Conservation (phyloP, 1,139 yeast species). For the Yamadazyma epiphylla region DNA sequence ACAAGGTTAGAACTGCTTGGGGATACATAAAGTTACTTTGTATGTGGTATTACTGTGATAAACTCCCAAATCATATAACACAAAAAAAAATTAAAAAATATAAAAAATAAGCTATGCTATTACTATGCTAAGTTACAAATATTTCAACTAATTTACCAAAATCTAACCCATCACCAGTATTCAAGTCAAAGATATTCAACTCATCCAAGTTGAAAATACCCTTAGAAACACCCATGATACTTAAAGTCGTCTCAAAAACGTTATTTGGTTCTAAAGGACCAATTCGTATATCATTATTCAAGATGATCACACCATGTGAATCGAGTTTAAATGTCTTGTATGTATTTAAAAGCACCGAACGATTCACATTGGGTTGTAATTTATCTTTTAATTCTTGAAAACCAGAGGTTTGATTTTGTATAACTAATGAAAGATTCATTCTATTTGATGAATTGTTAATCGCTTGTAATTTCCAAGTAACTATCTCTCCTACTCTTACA, state of each 20-base stretch:
- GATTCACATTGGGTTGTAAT: slow-evolving; percentile 14
- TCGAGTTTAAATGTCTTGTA: slow-evolving; percentile 36
- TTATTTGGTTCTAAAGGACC: slow-evolving; percentile 62
- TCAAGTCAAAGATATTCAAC: slow-evolving; percentile 57
- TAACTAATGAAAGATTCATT: slow-evolving; percentile 42
- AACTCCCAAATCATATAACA: no score
- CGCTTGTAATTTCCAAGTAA: slow-evolving; percentile 65
- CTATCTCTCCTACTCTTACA: slow-evolving; percentile 57
- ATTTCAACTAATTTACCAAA: slow-evolving; percentile 72
- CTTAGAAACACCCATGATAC: slow-evolving; percentile 56
- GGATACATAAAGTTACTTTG: no score
- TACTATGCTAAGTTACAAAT: slow-evolving; percentile 35
- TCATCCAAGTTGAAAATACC: slow-evolving; percentile 70
- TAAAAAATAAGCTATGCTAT: neutral
- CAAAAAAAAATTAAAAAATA: neutral
- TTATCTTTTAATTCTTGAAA: neutral
- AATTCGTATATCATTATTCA: slow-evolving; percentile 62
- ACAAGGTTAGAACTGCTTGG: no score
- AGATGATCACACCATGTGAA: slow-evolving; percentile 50
- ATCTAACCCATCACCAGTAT: slow-evolving; percentile 66
- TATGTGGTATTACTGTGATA: no score
- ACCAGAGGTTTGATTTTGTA: slow-evolving; percentile 22
- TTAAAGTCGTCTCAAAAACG: slow-evolving; percentile 61
- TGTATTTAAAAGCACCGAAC: slow-evolving; percentile 22
- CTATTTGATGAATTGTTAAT: slow-evolving; percentile 52